Evolutionary conservation across 2,329 filamentous ascomycete genomes (phyloP), one percentile per base, ranked within the genome.

Genomic region (Fusarium tricinctum): DNA sequence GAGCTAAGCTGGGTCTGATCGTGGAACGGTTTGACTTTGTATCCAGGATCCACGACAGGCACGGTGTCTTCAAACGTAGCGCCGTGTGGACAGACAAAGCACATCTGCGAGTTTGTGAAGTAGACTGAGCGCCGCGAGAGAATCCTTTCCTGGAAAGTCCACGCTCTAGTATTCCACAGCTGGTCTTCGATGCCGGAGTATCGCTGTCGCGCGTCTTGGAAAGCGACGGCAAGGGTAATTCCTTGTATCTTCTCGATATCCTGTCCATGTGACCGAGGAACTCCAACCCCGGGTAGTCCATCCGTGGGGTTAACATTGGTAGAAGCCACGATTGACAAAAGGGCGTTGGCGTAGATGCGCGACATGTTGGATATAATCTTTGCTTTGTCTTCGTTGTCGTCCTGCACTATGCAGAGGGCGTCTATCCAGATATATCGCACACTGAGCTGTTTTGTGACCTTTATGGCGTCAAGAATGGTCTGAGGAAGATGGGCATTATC

Each of bases 351-450:
- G 22, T 68, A 68, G 7, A 68, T 68, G 2, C 40, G 23, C 1
- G 49, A 44, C 65, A 67, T 68, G 8, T 49, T 63, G 2, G 17
- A 44, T 6, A 68, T 63, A 6, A 63, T 67, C 15, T 6, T 44
- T 4, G 19, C 48, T 26, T 68, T 68, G 15, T 68, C 63, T 2
- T 55, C 28, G 5, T 48, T 19, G 8, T 67, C 49, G 32, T 68
- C 58, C 33, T 68, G 63, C 8, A 7, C 35, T 17, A 68, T 68
- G 6, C 58, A 67, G 1, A 67, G 13, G 1, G 63, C 58, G 13
- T 68, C 65, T 4, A 68, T 49, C 65, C 65, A 68, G 19, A 68
- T 42, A 1, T 68, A 68, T 0, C 65, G 63, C 2, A 63, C n/a
- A 2, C 46, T 63, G 1, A 60, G 48, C 4, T 63, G 28, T 4